phyloP scores from a whole-genome alignment of 2,329 filamentous ascomycete genomes.

The Cladorrhinum sp. region DNA sequence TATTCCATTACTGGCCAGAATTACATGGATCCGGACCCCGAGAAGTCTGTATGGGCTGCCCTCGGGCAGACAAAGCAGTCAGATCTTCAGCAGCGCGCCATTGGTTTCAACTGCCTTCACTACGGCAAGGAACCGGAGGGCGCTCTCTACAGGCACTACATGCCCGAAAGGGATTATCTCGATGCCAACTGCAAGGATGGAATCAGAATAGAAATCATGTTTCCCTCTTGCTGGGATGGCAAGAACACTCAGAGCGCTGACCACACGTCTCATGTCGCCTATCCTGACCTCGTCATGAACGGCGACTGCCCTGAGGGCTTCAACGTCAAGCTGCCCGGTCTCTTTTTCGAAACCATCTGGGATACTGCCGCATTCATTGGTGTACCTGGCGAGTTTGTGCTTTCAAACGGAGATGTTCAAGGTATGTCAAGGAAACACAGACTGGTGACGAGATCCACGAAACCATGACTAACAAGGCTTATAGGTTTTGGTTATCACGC shows the following conservation, averaged over 20 bases:
- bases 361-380: slow-evolving; percentile 63
- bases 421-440: slow-evolving; percentile 43
- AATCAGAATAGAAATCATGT: slow-evolving; percentile 78
- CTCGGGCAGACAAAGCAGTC: slow-evolving; percentile 63
- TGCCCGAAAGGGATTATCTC: slow-evolving; percentile 76
- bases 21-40: slow-evolving; percentile 59
- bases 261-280: slow-evolving; percentile 69
- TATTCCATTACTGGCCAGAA: slow-evolving; percentile 68
- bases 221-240: slow-evolving; percentile 87
- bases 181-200: slow-evolving; percentile 81
- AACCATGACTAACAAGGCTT: slow-evolving; percentile 5
- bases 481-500: slow-evolving; percentile 72
- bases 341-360: slow-evolving; percentile 88
- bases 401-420: slow-evolving; percentile 75
- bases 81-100: slow-evolving; percentile 71
- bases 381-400: slow-evolving; percentile 65
- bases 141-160: slow-evolving; percentile 74
- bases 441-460: neutral
- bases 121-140: slow-evolving; percentile 65
- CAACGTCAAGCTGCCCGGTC: slow-evolving; percentile 64
- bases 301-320: slow-evolving; percentile 72
- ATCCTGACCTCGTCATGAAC: slow-evolving; percentile 71
- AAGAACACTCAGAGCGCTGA: slow-evolving; percentile 53
- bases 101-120: slow-evolving; percentile 96
- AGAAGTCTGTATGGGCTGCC: slow-evolving; percentile 66